Percentiles rank a stretch among this genome's conserved stretches.
Conservation (phyloP, 176 grass and related monocot species). For the Elymus sibiricus region DNA sequence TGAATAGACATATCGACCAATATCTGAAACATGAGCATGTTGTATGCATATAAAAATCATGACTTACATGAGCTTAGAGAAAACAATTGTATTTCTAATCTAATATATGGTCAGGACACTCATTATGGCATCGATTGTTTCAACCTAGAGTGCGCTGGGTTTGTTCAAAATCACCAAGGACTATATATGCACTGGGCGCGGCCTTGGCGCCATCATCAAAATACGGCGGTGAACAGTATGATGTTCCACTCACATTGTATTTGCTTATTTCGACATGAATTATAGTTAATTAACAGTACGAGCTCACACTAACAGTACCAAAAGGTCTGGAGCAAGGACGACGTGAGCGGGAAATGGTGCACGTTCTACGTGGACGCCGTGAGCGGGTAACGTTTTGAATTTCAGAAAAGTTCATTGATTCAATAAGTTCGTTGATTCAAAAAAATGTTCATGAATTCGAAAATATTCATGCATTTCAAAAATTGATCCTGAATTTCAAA, state of each 20-base stretch:
- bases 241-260: too few species aligned
- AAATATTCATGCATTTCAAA: too few species aligned
- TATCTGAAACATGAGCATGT: background rate
- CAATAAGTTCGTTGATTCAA: too few species aligned
- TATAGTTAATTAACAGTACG: too few species aligned
- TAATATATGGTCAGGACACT: background rate
- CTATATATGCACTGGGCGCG: background rate
- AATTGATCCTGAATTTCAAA: too few species aligned
- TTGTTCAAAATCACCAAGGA: background rate
- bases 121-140: background rate
- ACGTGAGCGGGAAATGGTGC: background rate
- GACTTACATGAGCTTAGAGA: too few species aligned
- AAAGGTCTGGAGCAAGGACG: background rate
- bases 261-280: too few species aligned
- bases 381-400: background rate
- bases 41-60: background rate
- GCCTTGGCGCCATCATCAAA: background rate
- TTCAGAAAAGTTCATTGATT: too few species aligned
- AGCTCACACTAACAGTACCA: background rate
- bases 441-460: too few species aligned
- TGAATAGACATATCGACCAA: background rate
- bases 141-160: background rate
- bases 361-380: background rate
- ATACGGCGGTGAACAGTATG: background rate
- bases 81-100: too few species aligned